Percentiles rank a stretch among this genome's conserved stretches.
These are phyloP conservation scores for Pseudoneurospora amorphoporcata DNA, from an alignment of 495 filamentous ascomycete genomes.

Conservation along the genomic window DNA sequence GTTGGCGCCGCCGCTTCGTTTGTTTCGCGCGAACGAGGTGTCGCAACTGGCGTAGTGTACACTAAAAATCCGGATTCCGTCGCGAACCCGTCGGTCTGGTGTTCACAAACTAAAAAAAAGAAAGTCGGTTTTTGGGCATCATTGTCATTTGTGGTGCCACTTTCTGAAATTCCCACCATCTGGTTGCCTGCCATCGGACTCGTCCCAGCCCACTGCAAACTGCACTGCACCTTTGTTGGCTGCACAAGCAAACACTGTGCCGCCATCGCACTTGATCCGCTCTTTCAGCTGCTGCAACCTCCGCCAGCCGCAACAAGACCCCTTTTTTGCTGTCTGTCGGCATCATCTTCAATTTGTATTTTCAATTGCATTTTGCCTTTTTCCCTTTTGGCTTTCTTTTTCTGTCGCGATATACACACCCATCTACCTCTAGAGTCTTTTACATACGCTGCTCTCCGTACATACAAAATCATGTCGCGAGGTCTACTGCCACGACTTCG, in stretches of 20 bases:
- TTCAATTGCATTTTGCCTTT: background rate
- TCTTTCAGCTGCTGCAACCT: background rate
- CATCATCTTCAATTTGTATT: background rate
- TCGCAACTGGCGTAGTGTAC: background rate
- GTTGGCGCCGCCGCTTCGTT: background rate
- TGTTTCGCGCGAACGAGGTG: background rate
- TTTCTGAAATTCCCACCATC: background rate
- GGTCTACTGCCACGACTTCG: constrained; percentile 9
- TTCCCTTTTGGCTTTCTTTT: background rate
- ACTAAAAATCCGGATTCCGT: background rate
- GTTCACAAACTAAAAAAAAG: background rate
- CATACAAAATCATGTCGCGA: background rate
- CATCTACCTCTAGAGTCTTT: background rate
- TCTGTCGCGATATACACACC: background rate
- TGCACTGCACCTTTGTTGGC: background rate
- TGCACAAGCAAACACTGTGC: background rate
- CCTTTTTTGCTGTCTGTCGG: background rate
- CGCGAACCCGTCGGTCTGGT: background rate
- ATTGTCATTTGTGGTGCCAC: background rate
- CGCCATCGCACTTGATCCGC: background rate
- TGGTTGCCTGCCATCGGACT: background rate
- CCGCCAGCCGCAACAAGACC: background rate
- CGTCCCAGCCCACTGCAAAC: background rate
- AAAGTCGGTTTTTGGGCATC: background rate
- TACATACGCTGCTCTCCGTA: background rate